A percentile compares a stretch with the other conserved stretches of the same genome.
phyloP scores from a whole-genome alignment of 2,329 filamentous ascomycete species.

The Coniochaeta sp. region DNA sequence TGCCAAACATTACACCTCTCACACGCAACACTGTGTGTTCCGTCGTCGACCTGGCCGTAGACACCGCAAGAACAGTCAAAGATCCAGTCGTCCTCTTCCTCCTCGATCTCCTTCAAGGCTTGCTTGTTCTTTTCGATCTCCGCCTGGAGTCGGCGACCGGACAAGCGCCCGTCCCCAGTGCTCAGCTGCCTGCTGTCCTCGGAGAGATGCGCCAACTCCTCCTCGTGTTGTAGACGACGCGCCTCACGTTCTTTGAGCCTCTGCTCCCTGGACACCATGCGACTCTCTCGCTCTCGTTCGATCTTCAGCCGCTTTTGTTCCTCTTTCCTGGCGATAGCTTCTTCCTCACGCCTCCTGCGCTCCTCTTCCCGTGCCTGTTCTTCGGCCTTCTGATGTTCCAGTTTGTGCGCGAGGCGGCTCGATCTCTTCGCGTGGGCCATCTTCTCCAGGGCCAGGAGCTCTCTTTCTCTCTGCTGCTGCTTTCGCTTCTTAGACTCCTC shows the following conservation, averaged over 20 bases:
- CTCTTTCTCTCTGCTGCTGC: slow-evolving; percentile 62
- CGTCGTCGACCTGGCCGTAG: slow-evolving; percentile 89
- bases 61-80: slow-evolving; percentile 93
- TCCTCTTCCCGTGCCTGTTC: slow-evolving; percentile 66
- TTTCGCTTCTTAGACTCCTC: slow-evolving; percentile 67
- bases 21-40: slow-evolving; percentile 87
- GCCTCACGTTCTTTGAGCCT: slow-evolving; percentile 80
- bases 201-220: slow-evolving; percentile 72
- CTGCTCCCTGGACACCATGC: slow-evolving; percentile 77
- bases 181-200: slow-evolving; percentile 58
- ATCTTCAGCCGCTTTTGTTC: slow-evolving; percentile 51
- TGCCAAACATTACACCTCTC: slow-evolving; percentile 95
- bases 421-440: slow-evolving; percentile 93
- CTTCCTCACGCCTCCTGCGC: slow-evolving; percentile 55
- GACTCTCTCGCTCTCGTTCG: slow-evolving; percentile 68
- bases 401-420: slow-evolving; percentile 75
- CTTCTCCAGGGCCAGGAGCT: slow-evolving; percentile 74
- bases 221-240: slow-evolving; percentile 75
- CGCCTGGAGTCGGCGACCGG: slow-evolving; percentile 71
- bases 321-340: slow-evolving; percentile 59
- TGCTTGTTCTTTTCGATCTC: slow-evolving; percentile 76
- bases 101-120: slow-evolving; percentile 63
- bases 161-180: slow-evolving; percentile 53
- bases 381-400: slow-evolving; percentile 70
- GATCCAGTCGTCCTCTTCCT: slow-evolving; percentile 75